Evolutionary conservation across 495 filamentous ascomycete genomes (phyloP).

Genomic region (Halenospora varia): DNA sequence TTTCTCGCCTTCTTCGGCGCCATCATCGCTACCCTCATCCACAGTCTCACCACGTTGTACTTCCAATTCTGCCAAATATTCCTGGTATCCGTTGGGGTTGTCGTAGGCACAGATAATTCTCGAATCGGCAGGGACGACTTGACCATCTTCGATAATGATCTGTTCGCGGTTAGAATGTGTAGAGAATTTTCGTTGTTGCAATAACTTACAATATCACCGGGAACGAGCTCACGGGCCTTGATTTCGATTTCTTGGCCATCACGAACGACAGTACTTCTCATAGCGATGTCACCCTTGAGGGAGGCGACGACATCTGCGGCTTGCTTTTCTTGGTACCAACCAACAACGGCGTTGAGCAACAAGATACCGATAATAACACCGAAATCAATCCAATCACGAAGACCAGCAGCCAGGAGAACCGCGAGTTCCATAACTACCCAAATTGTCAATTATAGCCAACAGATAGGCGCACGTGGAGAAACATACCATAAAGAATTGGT

Average conservation of each 20-base stretch:
- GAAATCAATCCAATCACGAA: constrained; percentile 78
- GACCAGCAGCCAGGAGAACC: constrained; percentile 72
- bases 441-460: constrained; percentile 7
- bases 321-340: constrained; percentile 87
- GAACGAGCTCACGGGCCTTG: constrained; percentile 73
- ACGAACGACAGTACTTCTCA: constrained; percentile 69
- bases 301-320: constrained; percentile 78
- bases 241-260: constrained; percentile 69
- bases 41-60: constrained; percentile 49
- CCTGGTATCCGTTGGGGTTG: constrained; percentile 64
- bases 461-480: not conserved
- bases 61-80: constrained; percentile 56
- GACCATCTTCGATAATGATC: constrained; percentile 71
- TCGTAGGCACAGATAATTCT: constrained; percentile 74
- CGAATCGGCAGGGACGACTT: constrained; percentile 69
- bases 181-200: constrained; percentile 6
- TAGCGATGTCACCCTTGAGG: constrained; percentile 80
- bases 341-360: constrained; percentile 74
- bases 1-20: constrained; percentile 46
- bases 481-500: constrained; percentile 79
- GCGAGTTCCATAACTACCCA: constrained; percentile 77
- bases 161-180: constrained; percentile 18
- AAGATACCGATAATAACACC: constrained; percentile 81
- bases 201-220: constrained; percentile 71
- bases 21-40: constrained; percentile 52